A percentile compares a stretch with the other conserved stretches of the same genome.
phyloP scores from a whole-genome alignment of 306 rosid genomes.

The Quercus bicolor region DNA sequence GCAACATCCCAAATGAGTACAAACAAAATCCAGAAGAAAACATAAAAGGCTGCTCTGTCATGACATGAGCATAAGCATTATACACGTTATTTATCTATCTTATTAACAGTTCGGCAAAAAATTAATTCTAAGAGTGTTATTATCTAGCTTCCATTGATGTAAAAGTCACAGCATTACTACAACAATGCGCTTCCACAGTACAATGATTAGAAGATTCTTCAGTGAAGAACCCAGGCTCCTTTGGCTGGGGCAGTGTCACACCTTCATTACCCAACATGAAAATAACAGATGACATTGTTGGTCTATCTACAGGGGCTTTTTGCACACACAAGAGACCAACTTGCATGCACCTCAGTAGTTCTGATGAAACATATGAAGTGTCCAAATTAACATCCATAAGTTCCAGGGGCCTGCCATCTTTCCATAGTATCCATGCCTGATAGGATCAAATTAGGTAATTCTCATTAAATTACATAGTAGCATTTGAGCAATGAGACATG shows the following conservation, averaged over 20 bases:
- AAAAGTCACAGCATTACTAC: neutral
- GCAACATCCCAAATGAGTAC: neutral
- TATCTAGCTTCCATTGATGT: neutral
- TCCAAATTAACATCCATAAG: slow-evolving; percentile 13
- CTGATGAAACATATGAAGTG: neutral
- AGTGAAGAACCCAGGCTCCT: slow-evolving; percentile 4
- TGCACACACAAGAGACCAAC: slow-evolving; percentile 31
- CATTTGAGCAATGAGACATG: too few species aligned
- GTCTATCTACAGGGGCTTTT: slow-evolving; percentile 28
- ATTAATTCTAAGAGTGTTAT: too few species aligned
- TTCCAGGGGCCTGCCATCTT: slow-evolving; percentile 16
- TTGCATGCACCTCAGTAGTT: slow-evolving; percentile 25
- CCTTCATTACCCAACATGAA: slow-evolving; percentile 24
- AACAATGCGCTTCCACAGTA: neutral
- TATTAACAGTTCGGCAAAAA: too few species aligned
- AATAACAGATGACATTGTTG: slow-evolving; percentile 28
- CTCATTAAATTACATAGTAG: too few species aligned
- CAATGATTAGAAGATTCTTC: too few species aligned
- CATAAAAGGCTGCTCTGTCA: neutral
- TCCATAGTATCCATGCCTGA: slow-evolving; percentile 28
- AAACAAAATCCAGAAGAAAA: neutral
- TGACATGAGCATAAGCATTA: too few species aligned
- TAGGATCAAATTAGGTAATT: too few species aligned
- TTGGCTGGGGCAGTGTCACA: slow-evolving; percentile 13
- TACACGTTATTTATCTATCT: too few species aligned